Evolutionary conservation across 441 rosid species (phyloP).

Genomic region (Aleurites moluccanus): DNA sequence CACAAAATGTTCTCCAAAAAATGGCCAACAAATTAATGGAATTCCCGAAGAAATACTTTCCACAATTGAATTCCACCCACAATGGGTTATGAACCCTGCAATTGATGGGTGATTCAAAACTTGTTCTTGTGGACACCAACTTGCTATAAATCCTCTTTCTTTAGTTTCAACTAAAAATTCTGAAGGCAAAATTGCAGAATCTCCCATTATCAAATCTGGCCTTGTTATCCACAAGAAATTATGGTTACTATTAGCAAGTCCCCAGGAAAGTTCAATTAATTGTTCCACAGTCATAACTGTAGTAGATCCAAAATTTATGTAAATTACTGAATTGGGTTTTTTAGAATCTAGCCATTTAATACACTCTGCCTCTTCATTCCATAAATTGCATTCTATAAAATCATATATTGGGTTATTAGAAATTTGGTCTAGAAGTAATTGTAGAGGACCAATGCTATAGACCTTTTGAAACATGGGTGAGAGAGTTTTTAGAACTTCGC

Average conservation of each 20-base stretch:
- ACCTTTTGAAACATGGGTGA: constrained; percentile 21
- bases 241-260: constrained; percentile 45
- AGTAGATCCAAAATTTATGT: constrained; percentile 52
- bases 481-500: background rate
- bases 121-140: constrained; percentile 58
- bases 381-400: constrained; percentile 36
- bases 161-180: constrained; percentile 46
- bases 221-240: constrained; percentile 52
- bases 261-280: constrained; percentile 52
- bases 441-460: constrained; percentile 40
- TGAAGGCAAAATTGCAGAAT: constrained; percentile 39
- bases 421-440: constrained; percentile 24
- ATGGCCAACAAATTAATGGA: constrained; percentile 65
- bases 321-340: constrained; percentile 41
- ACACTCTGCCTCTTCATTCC: constrained; percentile 48
- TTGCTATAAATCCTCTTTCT: constrained; percentile 37
- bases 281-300: constrained; percentile 39
- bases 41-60: constrained; percentile 46
- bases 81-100: constrained; percentile 51
- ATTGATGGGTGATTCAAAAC: constrained; percentile 46
- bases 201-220: constrained; percentile 45
- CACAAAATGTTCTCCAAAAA: constrained; percentile 54
- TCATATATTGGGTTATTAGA: constrained; percentile 15
- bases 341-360: constrained; percentile 49
- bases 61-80: constrained; percentile 58